Conservation (phyloP, 1,139 yeast species). For the Sugiyamaella pinicola region DNA sequence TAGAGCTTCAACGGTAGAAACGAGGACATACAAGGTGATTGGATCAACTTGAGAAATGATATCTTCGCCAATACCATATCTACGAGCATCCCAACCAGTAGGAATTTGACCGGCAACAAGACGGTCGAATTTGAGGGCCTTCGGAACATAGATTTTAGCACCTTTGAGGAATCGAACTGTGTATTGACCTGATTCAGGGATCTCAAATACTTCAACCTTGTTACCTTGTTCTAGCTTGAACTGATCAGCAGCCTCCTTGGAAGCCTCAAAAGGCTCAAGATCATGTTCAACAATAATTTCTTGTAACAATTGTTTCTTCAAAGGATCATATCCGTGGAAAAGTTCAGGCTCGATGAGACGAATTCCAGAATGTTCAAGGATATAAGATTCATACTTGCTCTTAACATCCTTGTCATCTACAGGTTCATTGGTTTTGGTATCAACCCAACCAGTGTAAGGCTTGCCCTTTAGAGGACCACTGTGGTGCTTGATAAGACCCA, state of each 20-base stretch:
- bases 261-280: constrained; percentile 91
- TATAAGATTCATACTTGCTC: constrained; percentile 83
- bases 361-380: constrained; percentile 92
- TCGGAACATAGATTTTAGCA: constrained; percentile 87
- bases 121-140: constrained; percentile 93
- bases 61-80: constrained; percentile 94
- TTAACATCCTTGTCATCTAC: constrained; percentile 94
- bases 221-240: constrained; percentile 94
- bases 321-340: constrained; percentile 91
- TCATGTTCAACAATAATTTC: constrained; percentile 96
- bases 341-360: constrained; percentile 95
- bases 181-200: constrained; percentile 88
- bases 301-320: constrained; percentile 88
- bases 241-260: constrained; percentile 93
- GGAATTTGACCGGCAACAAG: constrained; percentile 99
- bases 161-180: constrained; percentile 90
- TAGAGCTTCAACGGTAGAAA: constrained; percentile 92
- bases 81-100: constrained; percentile 95
- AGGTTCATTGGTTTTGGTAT: constrained; percentile 87
- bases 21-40: constrained; percentile 87
- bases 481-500: constrained; percentile 95
- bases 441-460: constrained; percentile 94
- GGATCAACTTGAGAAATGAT: constrained; percentile 94
- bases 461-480: constrained; percentile 90
- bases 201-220: constrained; percentile 87